Evolutionary conservation across 495 filamentous ascomycete species (phyloP).

Genomic region (Aspergillus saccharolyticus): DNA sequence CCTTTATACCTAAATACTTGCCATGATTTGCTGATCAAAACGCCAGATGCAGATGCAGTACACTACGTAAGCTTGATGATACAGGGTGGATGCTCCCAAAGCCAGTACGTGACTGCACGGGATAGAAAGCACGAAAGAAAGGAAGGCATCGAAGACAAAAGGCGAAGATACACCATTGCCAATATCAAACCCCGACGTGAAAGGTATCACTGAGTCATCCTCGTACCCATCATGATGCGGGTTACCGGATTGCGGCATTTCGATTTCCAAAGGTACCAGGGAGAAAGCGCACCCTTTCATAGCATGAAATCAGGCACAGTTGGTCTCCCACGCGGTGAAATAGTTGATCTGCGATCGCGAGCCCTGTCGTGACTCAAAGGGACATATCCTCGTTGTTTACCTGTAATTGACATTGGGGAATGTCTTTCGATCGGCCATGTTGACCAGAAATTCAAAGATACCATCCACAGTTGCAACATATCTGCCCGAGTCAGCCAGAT

Average conservation of each 20-base stretch:
- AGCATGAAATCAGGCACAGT: neutral
- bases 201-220: neutral
- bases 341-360: no score
- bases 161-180: neutral
- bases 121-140: neutral
- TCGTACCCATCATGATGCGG: neutral
- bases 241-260: neutral
- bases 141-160: neutral
- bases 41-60: slow-evolving; percentile 19
- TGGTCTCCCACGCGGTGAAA: neutral
- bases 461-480: slow-evolving; percentile 71
- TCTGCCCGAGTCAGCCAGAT: slow-evolving; percentile 33
- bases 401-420: slow-evolving; percentile 58
- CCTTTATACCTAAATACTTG: neutral
- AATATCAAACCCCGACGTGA: neutral
- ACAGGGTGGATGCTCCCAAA: slow-evolving; percentile 17
- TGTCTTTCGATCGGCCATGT: slow-evolving; percentile 58
- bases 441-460: slow-evolving; percentile 67
- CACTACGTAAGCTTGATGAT: slow-evolving; percentile 14
- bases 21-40: neutral
- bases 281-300: neutral
- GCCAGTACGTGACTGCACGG: slow-evolving; percentile 4
- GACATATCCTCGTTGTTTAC: slow-evolving; percentile 26
- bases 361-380: neutral
- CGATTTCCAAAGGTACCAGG: no score